Evolutionary conservation across 352 stramenopile genomes (phyloP).

Genomic region (Globisporangium polare): DNA sequence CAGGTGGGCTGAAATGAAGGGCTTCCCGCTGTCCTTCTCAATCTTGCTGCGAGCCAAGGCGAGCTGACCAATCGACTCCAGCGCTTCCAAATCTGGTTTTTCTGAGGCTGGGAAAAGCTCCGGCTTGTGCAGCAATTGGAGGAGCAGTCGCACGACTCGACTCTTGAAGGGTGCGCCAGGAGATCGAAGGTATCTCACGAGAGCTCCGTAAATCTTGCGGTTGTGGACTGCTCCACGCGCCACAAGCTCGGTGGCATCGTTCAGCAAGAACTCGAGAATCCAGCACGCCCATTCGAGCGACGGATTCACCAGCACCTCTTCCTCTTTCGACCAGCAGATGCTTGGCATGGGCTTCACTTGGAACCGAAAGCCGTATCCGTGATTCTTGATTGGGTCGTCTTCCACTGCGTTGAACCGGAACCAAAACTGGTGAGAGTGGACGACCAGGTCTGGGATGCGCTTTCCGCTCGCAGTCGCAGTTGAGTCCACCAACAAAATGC

Average conservation of each 20-base stretch:
- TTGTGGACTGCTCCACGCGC: constrained; percentile 73
- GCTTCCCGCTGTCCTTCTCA: constrained; percentile 55
- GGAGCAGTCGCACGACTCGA: constrained; percentile 65
- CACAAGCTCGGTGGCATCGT: constrained; percentile 65
- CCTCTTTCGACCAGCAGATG: constrained; percentile 78
- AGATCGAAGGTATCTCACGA: constrained; percentile 79
- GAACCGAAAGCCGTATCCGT: constrained; percentile 82
- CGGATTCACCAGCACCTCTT: constrained; percentile 64
- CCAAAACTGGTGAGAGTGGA: constrained; percentile 79
- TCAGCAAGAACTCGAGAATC: constrained; percentile 77
- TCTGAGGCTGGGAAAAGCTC: constrained; percentile 54
- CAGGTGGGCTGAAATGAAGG: constrained; percentile 72
- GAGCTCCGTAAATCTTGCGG: constrained; percentile 69
- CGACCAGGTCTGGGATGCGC: constrained; percentile 57
- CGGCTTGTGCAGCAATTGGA: constrained; percentile 68
- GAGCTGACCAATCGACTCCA: constrained; percentile 60
- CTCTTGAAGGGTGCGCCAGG: constrained; percentile 77
- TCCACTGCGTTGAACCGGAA: constrained; percentile 73
- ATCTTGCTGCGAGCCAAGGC: constrained; percentile 51
- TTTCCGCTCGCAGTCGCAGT: constrained; percentile 32
- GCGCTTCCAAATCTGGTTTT: constrained; percentile 52
- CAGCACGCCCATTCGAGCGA: constrained; percentile 87
- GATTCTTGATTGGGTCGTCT: constrained; percentile 51
- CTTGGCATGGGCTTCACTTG: constrained; percentile 76
- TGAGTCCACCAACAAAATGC: constrained; percentile 48